phyloP scores from a whole-genome alignment of 2,329 filamentous ascomycete species.

The Periconia sp. region DNA sequence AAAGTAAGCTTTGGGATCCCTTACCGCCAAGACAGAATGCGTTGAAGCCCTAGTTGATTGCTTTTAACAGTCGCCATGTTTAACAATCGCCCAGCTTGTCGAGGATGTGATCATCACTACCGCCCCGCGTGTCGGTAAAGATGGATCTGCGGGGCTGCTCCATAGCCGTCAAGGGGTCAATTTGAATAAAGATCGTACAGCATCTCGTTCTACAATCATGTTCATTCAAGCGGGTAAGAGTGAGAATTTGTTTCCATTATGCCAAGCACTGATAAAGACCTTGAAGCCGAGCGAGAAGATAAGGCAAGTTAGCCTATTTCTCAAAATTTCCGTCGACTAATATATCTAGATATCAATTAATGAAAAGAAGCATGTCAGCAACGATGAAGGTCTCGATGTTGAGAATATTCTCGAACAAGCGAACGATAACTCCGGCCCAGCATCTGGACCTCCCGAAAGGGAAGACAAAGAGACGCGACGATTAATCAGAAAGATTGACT shows the following conservation, averaged over 20 bases:
- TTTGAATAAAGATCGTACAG: too few relatives aligned
- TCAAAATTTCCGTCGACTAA: constrained; percentile 1
- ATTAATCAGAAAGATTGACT: constrained; percentile 44
- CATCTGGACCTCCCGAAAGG: constrained; percentile 2
- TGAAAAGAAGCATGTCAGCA: constrained; percentile 3
- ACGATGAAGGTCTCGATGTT: constrained; percentile 9
- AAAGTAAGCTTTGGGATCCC: too few relatives aligned
- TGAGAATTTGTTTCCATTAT: not conserved
- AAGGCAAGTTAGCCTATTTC: not conserved
- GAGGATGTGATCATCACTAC: not conserved
- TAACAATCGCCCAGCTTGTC: too few relatives aligned
- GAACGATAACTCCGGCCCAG: constrained; percentile 5
- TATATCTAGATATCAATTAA: constrained; percentile 6
- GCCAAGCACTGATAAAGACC: not conserved
- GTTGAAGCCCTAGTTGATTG: too few relatives aligned
- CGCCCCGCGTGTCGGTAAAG: not conserved
- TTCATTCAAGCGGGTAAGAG: too few relatives aligned
- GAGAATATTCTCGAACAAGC: constrained; percentile 1
- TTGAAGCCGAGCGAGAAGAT: not conserved
- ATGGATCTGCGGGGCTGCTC: not conserved
- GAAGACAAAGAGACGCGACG: constrained; percentile 32
- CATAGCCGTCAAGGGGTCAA: too few relatives aligned
- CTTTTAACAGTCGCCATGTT: too few relatives aligned
- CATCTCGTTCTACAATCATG: too few relatives aligned
- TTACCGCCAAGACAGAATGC: too few relatives aligned